Percentiles rank a stretch among this genome's conserved stretches.
These are phyloP conservation scores for Brasenia schreberi DNA, from an alignment of 164 flowering plant genomes.

Conservation along the genomic window DNA sequence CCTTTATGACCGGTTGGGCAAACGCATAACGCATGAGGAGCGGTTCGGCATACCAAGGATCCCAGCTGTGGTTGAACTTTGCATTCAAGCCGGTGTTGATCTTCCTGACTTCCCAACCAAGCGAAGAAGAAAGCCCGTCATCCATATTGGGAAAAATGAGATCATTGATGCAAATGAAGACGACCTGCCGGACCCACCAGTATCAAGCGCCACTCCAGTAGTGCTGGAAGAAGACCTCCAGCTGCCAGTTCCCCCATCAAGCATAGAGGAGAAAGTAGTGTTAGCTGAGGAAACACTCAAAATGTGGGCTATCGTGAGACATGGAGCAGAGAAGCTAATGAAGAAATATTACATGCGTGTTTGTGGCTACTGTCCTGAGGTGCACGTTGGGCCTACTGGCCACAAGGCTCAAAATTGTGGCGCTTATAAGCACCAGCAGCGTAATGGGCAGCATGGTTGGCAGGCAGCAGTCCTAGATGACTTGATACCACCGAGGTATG, in stretches of 20 bases:
- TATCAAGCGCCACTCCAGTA: background rate
- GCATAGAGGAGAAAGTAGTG: conserved; percentile 31
- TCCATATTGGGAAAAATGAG: conserved; percentile 59
- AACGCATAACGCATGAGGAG: conserved; percentile 67
- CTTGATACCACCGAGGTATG: conserved; percentile 82
- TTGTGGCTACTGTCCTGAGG: conserved; percentile 95
- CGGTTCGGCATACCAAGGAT: conserved; percentile 74
- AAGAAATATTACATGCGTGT: conserved; percentile 70
- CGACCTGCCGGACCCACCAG: conserved; percentile 57
- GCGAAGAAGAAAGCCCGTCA: conserved; percentile 82
- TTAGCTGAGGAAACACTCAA: conserved; percentile 70
- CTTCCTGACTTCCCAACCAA: conserved; percentile 80
- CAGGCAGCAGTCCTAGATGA: conserved; percentile 78
- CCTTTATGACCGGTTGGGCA: conserved; percentile 77
- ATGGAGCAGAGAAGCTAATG: conserved; percentile 73
- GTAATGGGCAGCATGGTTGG: conserved; percentile 99
- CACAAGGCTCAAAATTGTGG: conserved; percentile 98
- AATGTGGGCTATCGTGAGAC: conserved; percentile 78
- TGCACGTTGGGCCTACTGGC: conserved; percentile 79
- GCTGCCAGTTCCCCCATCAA: conserved; percentile 22
- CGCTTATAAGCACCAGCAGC: conserved; percentile 85
- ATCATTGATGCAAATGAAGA: conserved; percentile 89
- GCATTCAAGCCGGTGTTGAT: conserved; percentile 94
- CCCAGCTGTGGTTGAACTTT: conserved; percentile 87
- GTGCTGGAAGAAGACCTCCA: background rate